These are phyloP conservation scores for Aspergillus novoparasiticus DNA, from an alignment of 2,329 filamentous ascomycete genomes.

Conservation along the genomic window DNA sequence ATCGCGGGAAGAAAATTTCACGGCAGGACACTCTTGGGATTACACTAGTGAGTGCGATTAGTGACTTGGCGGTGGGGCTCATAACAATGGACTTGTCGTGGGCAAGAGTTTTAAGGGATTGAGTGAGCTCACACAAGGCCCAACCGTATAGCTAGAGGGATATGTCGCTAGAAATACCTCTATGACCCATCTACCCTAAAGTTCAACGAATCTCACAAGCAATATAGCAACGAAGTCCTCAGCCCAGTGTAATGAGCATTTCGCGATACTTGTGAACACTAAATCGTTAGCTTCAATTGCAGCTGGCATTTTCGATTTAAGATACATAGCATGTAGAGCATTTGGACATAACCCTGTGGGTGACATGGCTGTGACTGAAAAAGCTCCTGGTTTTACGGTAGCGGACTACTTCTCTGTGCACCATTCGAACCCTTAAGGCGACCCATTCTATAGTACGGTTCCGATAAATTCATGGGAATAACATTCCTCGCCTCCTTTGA, in stretches of 20 bases:
- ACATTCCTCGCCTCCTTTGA: background rate
- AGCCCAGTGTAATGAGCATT: background rate
- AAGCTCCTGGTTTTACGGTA: background rate
- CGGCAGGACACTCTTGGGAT: background rate
- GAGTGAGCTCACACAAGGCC: background rate
- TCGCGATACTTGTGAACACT: background rate
- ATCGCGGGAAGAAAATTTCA: background rate
- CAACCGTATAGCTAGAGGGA: background rate
- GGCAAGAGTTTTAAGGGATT: background rate
- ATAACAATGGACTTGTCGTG: background rate
- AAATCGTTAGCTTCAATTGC: background rate
- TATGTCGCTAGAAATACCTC: background rate
- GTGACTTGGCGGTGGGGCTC: conserved; percentile 1
- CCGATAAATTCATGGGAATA: background rate
- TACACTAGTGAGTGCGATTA: background rate
- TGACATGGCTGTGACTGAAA: background rate
- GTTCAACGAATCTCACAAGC: background rate
- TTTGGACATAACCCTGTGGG: too few relatives aligned
- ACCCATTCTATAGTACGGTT: background rate
- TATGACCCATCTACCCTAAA: background rate
- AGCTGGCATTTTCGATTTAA: background rate
- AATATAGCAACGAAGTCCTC: background rate
- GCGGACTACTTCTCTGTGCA: background rate
- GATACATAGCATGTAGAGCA: background rate
- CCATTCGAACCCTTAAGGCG: background rate